Evolutionary conservation across 805 yeast genomes (phyloP).

Genomic region (Saccharomycopsis sp.): DNA sequence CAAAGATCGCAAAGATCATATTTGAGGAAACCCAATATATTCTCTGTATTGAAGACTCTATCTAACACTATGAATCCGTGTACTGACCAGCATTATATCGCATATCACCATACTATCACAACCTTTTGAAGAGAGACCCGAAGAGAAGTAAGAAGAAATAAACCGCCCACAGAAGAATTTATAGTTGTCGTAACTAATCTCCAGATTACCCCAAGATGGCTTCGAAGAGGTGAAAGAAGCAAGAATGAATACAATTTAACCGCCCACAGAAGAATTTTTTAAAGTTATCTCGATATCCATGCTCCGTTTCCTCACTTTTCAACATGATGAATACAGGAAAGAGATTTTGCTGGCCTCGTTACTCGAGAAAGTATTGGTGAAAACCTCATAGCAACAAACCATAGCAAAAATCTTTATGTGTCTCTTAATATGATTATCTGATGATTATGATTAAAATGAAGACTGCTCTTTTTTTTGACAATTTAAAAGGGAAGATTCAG

Average conservation of each 20-base stretch:
- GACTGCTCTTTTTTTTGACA: too few species aligned
- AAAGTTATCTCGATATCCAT: background rate
- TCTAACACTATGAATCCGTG: background rate
- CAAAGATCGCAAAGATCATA: too few species aligned
- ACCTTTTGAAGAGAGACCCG: background rate
- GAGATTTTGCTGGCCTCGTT: too few species aligned
- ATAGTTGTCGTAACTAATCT: background rate
- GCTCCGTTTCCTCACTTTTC: background rate
- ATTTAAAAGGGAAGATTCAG: background rate
- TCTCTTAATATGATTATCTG: background rate
- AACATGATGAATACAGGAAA: too few species aligned
- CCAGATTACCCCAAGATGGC: background rate
- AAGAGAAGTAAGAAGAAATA: background rate
- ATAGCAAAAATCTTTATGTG: background rate
- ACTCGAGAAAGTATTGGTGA: background rate
- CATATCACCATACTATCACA: too few species aligned
- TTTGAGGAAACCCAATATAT: background rate
- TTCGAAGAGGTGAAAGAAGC: background rate
- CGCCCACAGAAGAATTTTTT: conserved; percentile 3
- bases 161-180: background rate
- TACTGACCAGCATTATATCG: too few species aligned
- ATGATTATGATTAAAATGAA: too few species aligned
- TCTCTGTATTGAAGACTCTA: background rate
- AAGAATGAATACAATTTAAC: background rate
- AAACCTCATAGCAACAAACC: background rate